Evolutionary conservation across 2,329 filamentous ascomycete genomes (phyloP), one percentile per base, ranked within the genome.

Genomic region (Peltaster fructicola): DNA sequence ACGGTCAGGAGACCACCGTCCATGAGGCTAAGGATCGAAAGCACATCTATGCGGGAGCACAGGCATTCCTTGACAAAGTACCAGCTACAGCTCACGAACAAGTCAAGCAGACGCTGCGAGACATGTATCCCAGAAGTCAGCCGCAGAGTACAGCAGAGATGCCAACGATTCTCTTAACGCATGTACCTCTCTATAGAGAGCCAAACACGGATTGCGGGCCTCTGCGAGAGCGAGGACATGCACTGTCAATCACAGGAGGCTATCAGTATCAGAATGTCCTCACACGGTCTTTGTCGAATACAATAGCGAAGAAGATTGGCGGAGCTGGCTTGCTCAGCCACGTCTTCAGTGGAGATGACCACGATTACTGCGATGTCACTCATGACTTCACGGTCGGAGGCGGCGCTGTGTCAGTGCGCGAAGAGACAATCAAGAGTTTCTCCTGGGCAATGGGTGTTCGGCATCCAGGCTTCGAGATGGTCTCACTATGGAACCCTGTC

Each of bases 191-290:
- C 6, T 93, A 80, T 43, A 74, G 88, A 31, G 63, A 69, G 1
- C 68, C 74, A 1, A 79, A 76, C 5, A 91, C 81, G 1, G 80
- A 82, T 1, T 98, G 88, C 47, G 88, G 88, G 1, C 81, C 80
- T 1, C 56, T 74, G 23, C 72, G 88, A 31, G 88, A 98, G 54
- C 76, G 69, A 35, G 85, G 72, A 57, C 90, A 88, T 36, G 72
- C 84, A 13, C 78, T 98, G 30, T 64, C 65, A 3, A 70, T 98
- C 9, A 57, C 67, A 7, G 63, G 61, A 9, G 88, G 88, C 8
- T 93, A 93, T 44, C 88, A 98, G 48, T 98, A 98, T 45, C 85
- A 95, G 48, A 98, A 93, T 40, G 85, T 93, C 3, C 66, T 98
- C 14, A 76, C 66, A 24, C 68, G 74, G 24, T 62, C 68, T 2